Conservation (phyloP, 1,139 yeast species). For the Zygosaccharomyces pseudobailii region DNA sequence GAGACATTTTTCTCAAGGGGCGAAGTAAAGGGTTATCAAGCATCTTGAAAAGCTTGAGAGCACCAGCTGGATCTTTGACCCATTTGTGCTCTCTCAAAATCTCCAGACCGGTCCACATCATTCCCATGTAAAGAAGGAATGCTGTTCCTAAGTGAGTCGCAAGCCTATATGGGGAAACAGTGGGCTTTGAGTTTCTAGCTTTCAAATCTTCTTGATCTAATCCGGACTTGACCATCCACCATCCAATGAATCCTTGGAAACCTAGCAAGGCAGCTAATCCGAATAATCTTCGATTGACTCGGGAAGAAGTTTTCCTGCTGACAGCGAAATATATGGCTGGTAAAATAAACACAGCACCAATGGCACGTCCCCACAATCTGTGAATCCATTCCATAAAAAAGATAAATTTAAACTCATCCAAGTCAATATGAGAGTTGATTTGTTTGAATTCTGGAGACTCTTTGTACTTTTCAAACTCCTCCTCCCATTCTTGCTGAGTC, state of each 20-base stretch:
- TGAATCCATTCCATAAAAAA: constrained; percentile 98
- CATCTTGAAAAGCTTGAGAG: constrained; percentile 46
- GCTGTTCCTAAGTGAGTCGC: constrained; percentile 96
- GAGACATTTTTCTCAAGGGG: constrained; percentile 51
- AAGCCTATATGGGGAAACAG: constrained; percentile 91
- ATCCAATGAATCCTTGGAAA: constrained; percentile 91
- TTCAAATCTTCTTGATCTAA: constrained; percentile 74
- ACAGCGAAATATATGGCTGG: constrained; percentile 84
- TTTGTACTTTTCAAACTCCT: constrained; percentile 74
- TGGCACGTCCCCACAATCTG: constrained; percentile 83
- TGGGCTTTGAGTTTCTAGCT: constrained; percentile 83
- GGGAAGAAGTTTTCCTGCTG: constrained; percentile 59
- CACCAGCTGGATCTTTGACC: constrained; percentile 53
- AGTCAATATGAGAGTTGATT: constrained; percentile 80
- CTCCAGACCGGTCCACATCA: constrained; percentile 85
- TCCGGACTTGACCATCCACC: constrained; percentile 99
- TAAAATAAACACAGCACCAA: constrained; percentile 74
- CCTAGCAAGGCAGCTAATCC: constrained; percentile 78
- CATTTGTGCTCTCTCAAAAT: constrained; percentile 72
- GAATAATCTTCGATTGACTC: constrained; percentile 62
- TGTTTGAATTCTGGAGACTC: constrained; percentile 88
- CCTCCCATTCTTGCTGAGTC: constrained; percentile 74
- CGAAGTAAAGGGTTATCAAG: constrained; percentile 57
- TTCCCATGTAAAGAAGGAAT: constrained; percentile 78
- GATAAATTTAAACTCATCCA: constrained; percentile 93